Conservation (phyloP, 441 rosid species). For the Pelargonium cotyledonis region DNA sequence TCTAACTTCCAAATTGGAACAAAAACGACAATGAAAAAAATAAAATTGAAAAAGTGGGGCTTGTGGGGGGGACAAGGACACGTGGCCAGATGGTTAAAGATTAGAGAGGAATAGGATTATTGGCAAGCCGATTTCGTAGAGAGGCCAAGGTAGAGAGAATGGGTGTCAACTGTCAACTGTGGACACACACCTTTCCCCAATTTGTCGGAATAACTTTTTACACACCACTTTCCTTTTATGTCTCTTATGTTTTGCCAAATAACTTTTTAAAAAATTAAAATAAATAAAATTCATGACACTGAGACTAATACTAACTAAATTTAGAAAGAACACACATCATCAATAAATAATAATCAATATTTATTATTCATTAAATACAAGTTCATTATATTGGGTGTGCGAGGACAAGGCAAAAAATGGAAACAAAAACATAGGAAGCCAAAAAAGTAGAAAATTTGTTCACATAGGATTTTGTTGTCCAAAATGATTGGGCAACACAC, state of each 20-base stretch:
- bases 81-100: slow-evolving; percentile 6
- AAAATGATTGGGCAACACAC: not conserved
- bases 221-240: not conserved
- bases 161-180: slow-evolving; percentile 2
- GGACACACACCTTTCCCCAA: not conserved
- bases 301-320: too few species aligned
- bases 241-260: not conserved
- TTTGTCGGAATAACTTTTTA: slow-evolving; percentile 4
- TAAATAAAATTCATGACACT: too few species aligned
- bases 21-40: not conserved
- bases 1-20: too few species aligned
- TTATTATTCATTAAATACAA: too few species aligned
- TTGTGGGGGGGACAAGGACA: not conserved
- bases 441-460: not conserved
- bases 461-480: slow-evolving; percentile 6
- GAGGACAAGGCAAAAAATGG: not conserved
- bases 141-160: slow-evolving; percentile 1
- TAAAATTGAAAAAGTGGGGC: not conserved
- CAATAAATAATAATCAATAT: too few species aligned
- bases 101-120: not conserved
- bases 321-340: too few species aligned
- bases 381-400: not conserved
- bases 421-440: not conserved
- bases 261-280: too few species aligned
- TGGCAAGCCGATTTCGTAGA: slow-evolving; percentile 6